These are phyloP conservation scores for Croton setiger DNA, from an alignment of 441 rosid species.

Conservation along the genomic window DNA sequence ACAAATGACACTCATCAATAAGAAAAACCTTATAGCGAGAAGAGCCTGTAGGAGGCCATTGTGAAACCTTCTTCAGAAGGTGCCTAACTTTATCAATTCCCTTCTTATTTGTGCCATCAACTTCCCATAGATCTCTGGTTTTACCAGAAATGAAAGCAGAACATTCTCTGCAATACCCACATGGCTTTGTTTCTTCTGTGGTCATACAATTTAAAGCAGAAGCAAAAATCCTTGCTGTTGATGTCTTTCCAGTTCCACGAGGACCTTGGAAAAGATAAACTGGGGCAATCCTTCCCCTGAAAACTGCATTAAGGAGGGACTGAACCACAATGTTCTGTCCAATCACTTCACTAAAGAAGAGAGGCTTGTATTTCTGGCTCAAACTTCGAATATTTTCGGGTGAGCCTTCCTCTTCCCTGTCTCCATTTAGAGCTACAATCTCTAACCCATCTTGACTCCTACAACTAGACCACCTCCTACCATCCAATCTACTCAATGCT, in stretches of 20 bases:
- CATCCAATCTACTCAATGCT: conserved; percentile 95
- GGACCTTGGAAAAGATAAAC: conserved; percentile 98
- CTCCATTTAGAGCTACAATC: conserved; percentile 54
- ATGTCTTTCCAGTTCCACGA: conserved; percentile 95
- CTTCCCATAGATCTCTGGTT: conserved; percentile 63
- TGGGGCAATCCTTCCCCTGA: conserved; percentile 83
- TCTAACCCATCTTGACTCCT: conserved; percentile 85
- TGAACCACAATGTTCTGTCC: conserved; percentile 95
- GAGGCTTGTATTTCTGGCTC: conserved; percentile 88
- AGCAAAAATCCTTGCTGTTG: conserved; percentile 82
- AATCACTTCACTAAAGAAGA: conserved; percentile 77
- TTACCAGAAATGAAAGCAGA: conserved; percentile 70
- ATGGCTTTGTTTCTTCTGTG: conserved; percentile 68
- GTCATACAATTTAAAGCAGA: conserved; percentile 82
- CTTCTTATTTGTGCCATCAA: conserved; percentile 75
- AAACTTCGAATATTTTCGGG: conserved; percentile 67
- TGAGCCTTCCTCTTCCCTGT: conserved; percentile 63
- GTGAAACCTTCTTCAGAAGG: conserved; percentile 56
- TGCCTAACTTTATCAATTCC: conserved; percentile 63
- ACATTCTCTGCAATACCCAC: conserved; percentile 83
- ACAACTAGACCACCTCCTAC: conserved; percentile 94
- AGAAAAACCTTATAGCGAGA: conserved; percentile 65
- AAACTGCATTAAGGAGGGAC: conserved; percentile 68
- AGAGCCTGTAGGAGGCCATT: conserved; percentile 43
- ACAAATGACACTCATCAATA: conserved; percentile 88